A percentile compares a stretch with the other conserved stretches of the same genome.
Conservation (phyloP, 2,329 filamentous ascomycete species). For the Exserohilum rostratum region DNA sequence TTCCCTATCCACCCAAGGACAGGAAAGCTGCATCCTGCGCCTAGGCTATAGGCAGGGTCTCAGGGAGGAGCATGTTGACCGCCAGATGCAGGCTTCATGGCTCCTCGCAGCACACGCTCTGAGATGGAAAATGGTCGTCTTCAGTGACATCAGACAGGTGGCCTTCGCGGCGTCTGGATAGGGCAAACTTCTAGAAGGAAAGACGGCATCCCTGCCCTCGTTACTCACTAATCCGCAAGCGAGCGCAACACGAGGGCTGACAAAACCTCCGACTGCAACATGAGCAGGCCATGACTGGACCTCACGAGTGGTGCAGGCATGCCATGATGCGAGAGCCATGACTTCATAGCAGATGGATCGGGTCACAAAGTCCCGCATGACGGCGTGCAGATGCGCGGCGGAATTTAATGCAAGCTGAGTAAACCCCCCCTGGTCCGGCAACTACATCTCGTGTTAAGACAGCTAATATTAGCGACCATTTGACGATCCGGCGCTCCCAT, state of each 20-base stretch:
- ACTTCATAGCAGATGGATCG: slow-evolving; percentile 30
- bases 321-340: slow-evolving; percentile 21
- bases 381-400: slow-evolving; percentile 14
- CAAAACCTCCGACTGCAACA: slow-evolving; percentile 33
- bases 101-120: neutral
- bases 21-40: neutral
- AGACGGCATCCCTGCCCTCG: slow-evolving; percentile 17
- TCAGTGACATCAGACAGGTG: slow-evolving; percentile 4
- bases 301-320: slow-evolving; percentile 24
- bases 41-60: neutral
- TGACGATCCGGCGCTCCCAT: slow-evolving; percentile 25
- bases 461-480: slow-evolving; percentile 43
- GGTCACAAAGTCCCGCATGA: slow-evolving; percentile 15
- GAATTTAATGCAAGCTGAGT: slow-evolving; percentile 41
- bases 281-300: slow-evolving; percentile 17
- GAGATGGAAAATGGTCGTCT: neutral
- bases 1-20: neutral
- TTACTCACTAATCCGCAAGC: slow-evolving; percentile 30
- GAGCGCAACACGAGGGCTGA: slow-evolving; percentile 31
- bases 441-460: slow-evolving; percentile 32
- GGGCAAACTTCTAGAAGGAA: slow-evolving; percentile 36
- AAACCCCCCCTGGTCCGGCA: slow-evolving; percentile 24
- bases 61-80: neutral
- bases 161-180: slow-evolving; percentile 11
- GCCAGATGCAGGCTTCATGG: neutral